A percentile compares a stretch with the other conserved stretches of the same genome.
Evolutionary conservation across 2,329 filamentous ascomycete genomes (phyloP).

Genomic region (Aspergillus alliaceus): DNA sequence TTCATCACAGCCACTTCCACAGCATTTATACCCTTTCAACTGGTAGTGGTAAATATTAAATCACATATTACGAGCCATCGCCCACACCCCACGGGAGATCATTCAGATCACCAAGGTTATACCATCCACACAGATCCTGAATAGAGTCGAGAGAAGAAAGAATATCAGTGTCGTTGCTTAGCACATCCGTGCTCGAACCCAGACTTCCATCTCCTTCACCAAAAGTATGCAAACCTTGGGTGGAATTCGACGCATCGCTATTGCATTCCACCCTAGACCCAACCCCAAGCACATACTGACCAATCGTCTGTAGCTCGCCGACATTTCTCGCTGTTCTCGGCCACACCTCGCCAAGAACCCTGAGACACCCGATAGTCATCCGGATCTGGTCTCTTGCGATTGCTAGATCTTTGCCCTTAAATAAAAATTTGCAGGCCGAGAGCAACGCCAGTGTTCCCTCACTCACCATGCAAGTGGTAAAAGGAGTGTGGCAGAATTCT

Average conservation of each 20-base stretch:
- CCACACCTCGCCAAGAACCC: conserved; percentile 40
- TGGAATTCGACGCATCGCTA: background rate
- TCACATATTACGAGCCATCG: conserved; percentile 3
- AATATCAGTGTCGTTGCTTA: background rate
- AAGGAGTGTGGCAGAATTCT: conserved; percentile 41
- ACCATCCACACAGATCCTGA: background rate
- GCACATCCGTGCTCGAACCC: background rate
- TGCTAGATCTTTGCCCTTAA: conserved; percentile 33
- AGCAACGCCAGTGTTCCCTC: conserved; percentile 34
- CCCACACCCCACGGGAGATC: background rate
- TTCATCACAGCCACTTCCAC: no score
- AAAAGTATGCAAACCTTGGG: conserved; percentile 4
- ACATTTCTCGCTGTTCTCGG: conserved; percentile 38
- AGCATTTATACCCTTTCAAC: no score
- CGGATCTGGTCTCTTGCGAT: conserved; percentile 45
- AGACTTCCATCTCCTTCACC: background rate
- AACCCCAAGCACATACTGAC: conserved; percentile 30
- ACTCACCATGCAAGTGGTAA: conserved; percentile 44
- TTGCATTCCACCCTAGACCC: background rate
- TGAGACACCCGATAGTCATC: conserved; percentile 44
- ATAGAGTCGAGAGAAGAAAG: background rate
- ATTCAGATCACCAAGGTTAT: conserved; percentile 5
- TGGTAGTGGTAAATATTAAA: no score
- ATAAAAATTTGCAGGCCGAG: conserved; percentile 39
- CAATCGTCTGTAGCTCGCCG: conserved; percentile 43